phyloP scores from a whole-genome alignment of 108 stramenopile genomes.

The Nitzschia inconspicua region DNA sequence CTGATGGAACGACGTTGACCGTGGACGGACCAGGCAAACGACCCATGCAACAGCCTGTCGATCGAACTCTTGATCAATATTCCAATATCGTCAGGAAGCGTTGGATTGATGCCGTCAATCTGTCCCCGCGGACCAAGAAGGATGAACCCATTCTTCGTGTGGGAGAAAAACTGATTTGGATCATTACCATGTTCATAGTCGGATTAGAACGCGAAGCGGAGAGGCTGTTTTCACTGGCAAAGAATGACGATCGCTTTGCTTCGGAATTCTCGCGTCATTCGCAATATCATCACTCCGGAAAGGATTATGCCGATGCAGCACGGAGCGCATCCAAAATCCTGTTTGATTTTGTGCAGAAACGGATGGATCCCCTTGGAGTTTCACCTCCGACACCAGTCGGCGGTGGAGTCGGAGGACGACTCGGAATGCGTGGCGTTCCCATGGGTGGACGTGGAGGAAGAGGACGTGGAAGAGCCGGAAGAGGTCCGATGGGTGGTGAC shows the following conservation, averaged over 20 bases:
- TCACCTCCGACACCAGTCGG: slow-evolving; percentile 23
- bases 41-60: background rate
- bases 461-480: slow-evolving; percentile 9
- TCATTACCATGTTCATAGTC: slow-evolving; percentile 66
- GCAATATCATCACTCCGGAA: slow-evolving; percentile 42
- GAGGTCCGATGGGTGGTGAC: slow-evolving; percentile 12
- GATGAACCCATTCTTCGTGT: slow-evolving; percentile 60
- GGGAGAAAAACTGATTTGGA: slow-evolving; percentile 73
- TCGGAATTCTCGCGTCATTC: slow-evolving; percentile 11
- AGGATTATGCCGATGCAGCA: slow-evolving; percentile 71
- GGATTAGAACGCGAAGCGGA: slow-evolving; percentile 65
- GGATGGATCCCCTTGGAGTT: slow-evolving; percentile 34
- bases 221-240: slow-evolving; percentile 27
- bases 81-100: slow-evolving; percentile 33
- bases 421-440: background rate
- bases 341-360: slow-evolving; percentile 59
- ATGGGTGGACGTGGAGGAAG: slow-evolving; percentile 18
- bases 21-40: slow-evolving; percentile 2
- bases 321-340: slow-evolving; percentile 78
- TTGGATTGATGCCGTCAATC: slow-evolving; percentile 34
- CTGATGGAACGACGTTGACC: background rate
- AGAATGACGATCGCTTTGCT: slow-evolving; percentile 5
- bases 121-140: slow-evolving; percentile 35
- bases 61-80: slow-evolving; percentile 28
- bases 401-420: background rate